phyloP scores from a whole-genome alignment of 306 rosid species.

The Citrullus mucosospermus region DNA sequence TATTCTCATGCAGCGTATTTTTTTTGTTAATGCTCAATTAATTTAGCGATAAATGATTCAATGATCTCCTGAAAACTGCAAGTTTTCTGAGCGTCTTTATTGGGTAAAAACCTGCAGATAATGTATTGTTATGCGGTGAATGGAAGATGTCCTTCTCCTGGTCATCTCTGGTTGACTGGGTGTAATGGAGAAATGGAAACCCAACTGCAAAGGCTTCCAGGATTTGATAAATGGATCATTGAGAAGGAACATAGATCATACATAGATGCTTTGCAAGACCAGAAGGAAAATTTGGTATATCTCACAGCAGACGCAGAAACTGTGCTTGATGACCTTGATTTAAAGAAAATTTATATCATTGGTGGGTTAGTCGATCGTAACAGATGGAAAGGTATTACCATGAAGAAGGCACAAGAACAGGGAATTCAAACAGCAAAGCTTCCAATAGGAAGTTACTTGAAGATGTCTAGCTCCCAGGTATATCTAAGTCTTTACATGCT shows the following conservation, averaged over 20 bases:
- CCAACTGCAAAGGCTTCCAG: slow-evolving; percentile 56
- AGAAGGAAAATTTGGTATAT: slow-evolving; percentile 63
- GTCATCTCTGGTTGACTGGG: slow-evolving; percentile 89
- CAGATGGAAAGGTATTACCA: slow-evolving; percentile 80
- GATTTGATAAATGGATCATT: slow-evolving; percentile 72
- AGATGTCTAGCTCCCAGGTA: slow-evolving; percentile 94
- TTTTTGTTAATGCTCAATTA: neutral
- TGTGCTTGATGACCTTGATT: slow-evolving; percentile 81
- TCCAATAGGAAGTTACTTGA: slow-evolving; percentile 68
- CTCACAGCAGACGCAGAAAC: slow-evolving; percentile 77
- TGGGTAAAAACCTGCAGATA: slow-evolving; percentile 37
- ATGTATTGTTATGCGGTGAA: slow-evolving; percentile 85
- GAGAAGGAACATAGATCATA: slow-evolving; percentile 60
- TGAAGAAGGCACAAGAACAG: slow-evolving; percentile 82
- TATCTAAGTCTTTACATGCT: slow-evolving; percentile 5
- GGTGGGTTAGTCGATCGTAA: slow-evolving; percentile 95
- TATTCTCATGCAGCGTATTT: neutral
- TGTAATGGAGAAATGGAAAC: slow-evolving; percentile 61
- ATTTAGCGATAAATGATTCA: neutral
- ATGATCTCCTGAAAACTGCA: neutral
- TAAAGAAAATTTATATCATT: slow-evolving; percentile 50
- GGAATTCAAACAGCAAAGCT: slow-evolving; percentile 87
- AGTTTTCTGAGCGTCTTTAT: neutral
- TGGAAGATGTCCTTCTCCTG: slow-evolving; percentile 53
- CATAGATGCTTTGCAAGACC: slow-evolving; percentile 53